Conservation (phyloP, 2,329 filamentous ascomycete genomes). For the Alternaria sp. region DNA sequence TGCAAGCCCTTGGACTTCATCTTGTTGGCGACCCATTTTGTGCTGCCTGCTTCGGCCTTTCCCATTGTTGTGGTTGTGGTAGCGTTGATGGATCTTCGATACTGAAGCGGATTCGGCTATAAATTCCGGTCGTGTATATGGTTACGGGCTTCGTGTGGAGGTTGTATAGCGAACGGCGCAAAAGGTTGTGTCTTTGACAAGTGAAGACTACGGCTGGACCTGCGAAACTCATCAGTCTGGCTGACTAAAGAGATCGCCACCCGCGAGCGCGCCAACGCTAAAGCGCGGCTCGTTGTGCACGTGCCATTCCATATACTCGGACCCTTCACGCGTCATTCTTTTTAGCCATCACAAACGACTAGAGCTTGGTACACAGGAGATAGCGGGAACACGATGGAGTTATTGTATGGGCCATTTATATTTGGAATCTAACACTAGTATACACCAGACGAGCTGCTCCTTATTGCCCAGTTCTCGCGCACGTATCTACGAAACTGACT, state of each 20-base stretch:
- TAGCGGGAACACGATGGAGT: neutral
- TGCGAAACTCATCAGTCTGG: constrained; percentile 17
- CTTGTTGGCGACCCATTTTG: constrained; percentile 90
- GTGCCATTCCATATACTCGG: neutral
- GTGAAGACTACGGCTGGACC: neutral
- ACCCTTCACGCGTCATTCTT: neutral
- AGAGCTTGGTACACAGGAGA: neutral
- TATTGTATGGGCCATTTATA: neutral
- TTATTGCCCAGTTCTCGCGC: neutral
- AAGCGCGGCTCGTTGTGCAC: neutral
- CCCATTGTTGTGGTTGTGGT: constrained; percentile 67
- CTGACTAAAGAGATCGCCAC: constrained; percentile 20
- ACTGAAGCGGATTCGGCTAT: neutral
- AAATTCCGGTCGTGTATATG: neutral
- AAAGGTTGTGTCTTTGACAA: neutral
- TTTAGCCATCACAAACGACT: neutral
- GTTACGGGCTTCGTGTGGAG: neutral
- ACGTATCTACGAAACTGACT: neutral
- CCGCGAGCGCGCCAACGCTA: neutral
- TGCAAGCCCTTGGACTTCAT: constrained; percentile 73
- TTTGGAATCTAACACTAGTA: neutral
- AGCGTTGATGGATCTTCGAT: neutral
- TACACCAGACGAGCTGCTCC: neutral
- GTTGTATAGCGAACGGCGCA: neutral
- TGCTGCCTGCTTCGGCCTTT: constrained; percentile 89